Base-by-base conservation (phyloP, 768 basidiomycete genomes). In the Boletus rufocinnamomeus region DNA sequence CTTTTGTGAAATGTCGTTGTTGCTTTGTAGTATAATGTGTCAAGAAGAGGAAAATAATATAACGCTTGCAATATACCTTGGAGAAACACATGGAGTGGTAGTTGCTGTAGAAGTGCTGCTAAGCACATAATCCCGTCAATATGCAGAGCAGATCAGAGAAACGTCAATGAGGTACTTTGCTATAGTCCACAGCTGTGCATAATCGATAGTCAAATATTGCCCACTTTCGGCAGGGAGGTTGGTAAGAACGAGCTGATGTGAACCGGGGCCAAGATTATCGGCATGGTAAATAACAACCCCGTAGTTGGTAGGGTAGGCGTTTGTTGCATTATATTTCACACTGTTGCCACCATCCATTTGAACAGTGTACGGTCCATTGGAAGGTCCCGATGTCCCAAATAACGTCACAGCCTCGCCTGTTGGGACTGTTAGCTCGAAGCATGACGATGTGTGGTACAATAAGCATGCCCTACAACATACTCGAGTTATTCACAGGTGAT, bases 351-450 rank as follows among this genome's bases (percentile, higher is more conserved):
- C 69, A 46, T 79, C 76, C 46, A 80, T 28, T 56, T 75, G 68
- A 23, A 75, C 74, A 0, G 66, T 62, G 56, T 77, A 80, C 5
- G 68, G 66, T 23, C 75, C 69, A 35, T 70, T 71, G 4, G 60
- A 55, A 21, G 77, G 74, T 21, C 76, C 72, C 1, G 77, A 71
- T 11, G 80, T 71, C 19, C 81, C 79, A 51, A 77, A 82, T 9
- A 82, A 50, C 1, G 76, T 77, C n/a, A 83, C 73, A 14, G 74
- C 78, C 57, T 77, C 77, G 44, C 80, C 82, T 77, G 41, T 27
- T 25, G 27, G 17, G n/a, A 19, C 11, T 14, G 23, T 57, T 6
- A 60, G 44, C 40, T 38, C 21, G 30, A 38, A 37, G 19, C 9
- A 41, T 17, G 17, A 16, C 3, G 2, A 34, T 17, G 2, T 25